These are phyloP conservation scores for Rubia tinctorum DNA, from an alignment of 305 asterid genomes.

Conservation along the genomic window DNA sequence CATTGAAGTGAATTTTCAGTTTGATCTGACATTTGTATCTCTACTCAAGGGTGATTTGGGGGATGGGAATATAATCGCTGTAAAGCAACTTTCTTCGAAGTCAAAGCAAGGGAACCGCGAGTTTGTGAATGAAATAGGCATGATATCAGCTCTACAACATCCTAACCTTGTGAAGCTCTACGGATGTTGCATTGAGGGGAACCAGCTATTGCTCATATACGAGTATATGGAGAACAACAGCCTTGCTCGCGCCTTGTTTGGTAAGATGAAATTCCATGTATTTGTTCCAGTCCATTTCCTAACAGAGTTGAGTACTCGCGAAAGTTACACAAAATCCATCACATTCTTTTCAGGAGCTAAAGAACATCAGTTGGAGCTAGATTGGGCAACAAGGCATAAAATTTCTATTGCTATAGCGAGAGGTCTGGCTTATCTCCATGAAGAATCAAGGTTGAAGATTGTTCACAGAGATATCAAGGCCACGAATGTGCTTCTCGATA, in stretches of 20 bases:
- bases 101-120: conserved; percentile 46
- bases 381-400: conserved; percentile 14
- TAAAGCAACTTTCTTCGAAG: conserved; percentile 40
- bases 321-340: too few species aligned
- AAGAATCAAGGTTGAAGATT: conserved; percentile 17
- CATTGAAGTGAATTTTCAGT: background rate
- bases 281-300: background rate
- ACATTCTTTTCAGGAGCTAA: conserved; percentile 9
- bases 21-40: background rate
- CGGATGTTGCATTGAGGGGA: conserved; percentile 31
- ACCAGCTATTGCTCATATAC: conserved; percentile 30
- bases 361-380: conserved; percentile 13
- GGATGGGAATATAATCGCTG: conserved; percentile 38
- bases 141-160: conserved; percentile 46
- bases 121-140: too few species aligned
- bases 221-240: conserved; percentile 21
- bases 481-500: conserved; percentile 17
- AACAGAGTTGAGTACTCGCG: background rate
- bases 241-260: conserved; percentile 25
- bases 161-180: conserved; percentile 48
- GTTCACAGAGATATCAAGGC: conserved; percentile 19
- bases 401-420: conserved; percentile 15
- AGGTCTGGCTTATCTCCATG: conserved; percentile 20
- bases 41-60: conserved; percentile 28
- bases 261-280: conserved; percentile 8